Base-by-base conservation (phyloP, 768 basidiomycete genomes). In the Erythrobasidium yunnanense region DNA sequence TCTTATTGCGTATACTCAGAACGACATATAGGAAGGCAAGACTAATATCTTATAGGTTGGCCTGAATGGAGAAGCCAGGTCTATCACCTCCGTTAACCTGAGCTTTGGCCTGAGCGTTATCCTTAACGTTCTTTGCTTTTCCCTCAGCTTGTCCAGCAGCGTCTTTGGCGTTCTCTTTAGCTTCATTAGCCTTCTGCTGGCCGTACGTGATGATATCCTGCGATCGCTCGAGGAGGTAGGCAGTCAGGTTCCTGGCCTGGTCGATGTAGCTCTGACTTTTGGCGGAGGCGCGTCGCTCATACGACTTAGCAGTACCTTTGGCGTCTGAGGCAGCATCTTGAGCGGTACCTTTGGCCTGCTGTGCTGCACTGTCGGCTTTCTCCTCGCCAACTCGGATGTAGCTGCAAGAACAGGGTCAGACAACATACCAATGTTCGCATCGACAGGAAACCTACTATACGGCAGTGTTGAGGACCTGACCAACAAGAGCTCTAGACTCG, bases 381-480 rank as follows among this genome's bases (percentile, higher is more conserved):
- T 51, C 49, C 49, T 51, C 49, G 23, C 13, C 22, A 25, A 51
- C 49, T 25, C 25, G 17, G 49, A 51, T 51, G 49, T 51, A 51
- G 49, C 49, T 51, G 49, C 8, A 25, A 25, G 23, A 25, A 51
- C 7, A 25, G 17, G 22, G 49, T 51, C 11, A 51, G 49, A 13
- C 11, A 13, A 25, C 8, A 13, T 51, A 23, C 49, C 17, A 13
- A 8, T 18, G 49, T n/a, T n/a, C n/a, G n/a, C n/a, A n/a, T n/a
- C n/a, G n/a, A n/a, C n/a, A n/a, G 8, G 11, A 8, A 23, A 51
- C 49, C 23, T 51, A 51, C 49, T 51, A 51, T 15, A 51, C 22
- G 11, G 49, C 49, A 25, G 49, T 32, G 20, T 15, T 2, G 6
- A 65, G 47, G 55, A 54, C 58, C 69, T 67, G 66, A 52, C 68